Evolutionary conservation across 2,329 filamentous ascomycete species (phyloP), one percentile per base, ranked within the genome.

Genomic region (Fusarium denticulatum): DNA sequence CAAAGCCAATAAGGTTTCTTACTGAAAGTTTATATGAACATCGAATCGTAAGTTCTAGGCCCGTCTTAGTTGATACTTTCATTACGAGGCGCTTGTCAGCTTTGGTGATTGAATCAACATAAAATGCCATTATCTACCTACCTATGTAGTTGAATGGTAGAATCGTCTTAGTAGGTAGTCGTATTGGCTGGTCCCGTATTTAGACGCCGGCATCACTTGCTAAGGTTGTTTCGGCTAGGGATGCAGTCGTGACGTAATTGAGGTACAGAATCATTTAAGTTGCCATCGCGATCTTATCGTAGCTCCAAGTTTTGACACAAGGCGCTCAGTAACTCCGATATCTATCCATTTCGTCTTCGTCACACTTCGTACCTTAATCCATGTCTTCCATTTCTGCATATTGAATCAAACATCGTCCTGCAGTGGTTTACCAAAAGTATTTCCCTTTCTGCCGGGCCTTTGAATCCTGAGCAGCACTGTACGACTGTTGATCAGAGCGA

Each of bases 191-290:
- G 57, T 22, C 39, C 32, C 36, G 16, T 32, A 32, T 49, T 32
- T 80, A 64, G 82, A 81, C 4, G 79, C 79, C 12, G 85, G 32
- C n/a, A 20, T 40, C 86, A 78, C 77, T 52, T 73, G 75, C 67
- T 86, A 85, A 60, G 85, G 72, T 43, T 80, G 79, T 52, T 60
- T n/a, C 26, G 58, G 49, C 26, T 80, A 77, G 11, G 85, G 22
- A 72, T 45, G 47, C n/a, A 12, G 22, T 16, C 9, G 43, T 37
- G 32, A 42, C 55, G 34, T 30, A 53, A 61, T 45, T 50, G 28
- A 64, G 49, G 34, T 36, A n/a, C 24, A 49, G 52, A 26, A 40
- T 40, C n/a, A 28, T 28, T 36, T 28, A 42, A n/a, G 30, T 55
- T n/a, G 26, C 15, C 20, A 40, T 42, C 34, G 34, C 20, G 50